Base-by-base conservation (phyloP, 805 yeast species). In the Wickerhamiella musiphila region DNA sequence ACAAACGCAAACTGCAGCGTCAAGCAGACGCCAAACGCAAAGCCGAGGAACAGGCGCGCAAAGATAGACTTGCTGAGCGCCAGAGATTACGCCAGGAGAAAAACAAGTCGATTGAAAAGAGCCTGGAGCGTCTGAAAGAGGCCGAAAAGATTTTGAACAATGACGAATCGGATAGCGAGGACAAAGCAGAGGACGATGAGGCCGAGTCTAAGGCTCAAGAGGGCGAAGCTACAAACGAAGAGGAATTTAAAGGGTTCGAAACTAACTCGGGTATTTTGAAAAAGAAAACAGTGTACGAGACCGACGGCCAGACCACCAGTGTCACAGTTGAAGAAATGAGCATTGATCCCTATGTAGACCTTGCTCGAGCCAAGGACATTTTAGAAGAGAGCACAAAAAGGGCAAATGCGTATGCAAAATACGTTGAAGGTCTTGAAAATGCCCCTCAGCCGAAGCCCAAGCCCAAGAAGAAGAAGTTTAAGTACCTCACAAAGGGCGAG, bases 1-100 rank as follows among this genome's bases (percentile, higher is more conserved):
- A 90, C 54, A 86, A 86, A 57, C 68, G 98, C 48, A 86, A 86
- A 52, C 52, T 86, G 12, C 78, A 78, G 48, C 67, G 96, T 52
- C 78, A 78, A 56, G 84, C 82, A 57, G 73, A 75, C 41, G 96
- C 95, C 0, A 72, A 70, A 43, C 79, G 68, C 37, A 72, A 63
- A 45, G 68, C 68, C 31, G 73, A 75, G 44, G 94, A 84, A 49
- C 78, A 75, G 49, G 90, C 76, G 4, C 64, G 84, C 35, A 58
- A 69, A 41, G 72, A 71, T 2, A 68, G 68, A 44, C 62, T 82
- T 8, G 92, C 77, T 43, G 93, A 79, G 48, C 67, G 95, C 37
- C 69, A 72, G 42, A 61, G 64, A 44, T 52, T 71, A 14, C 62
- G 86, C 41, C 78, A 78, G 13, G 93, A 79, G 46, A 64, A 78